Conservation (phyloP, 495 filamentous ascomycete genomes). For the Aspergillus homomorphus region DNA sequence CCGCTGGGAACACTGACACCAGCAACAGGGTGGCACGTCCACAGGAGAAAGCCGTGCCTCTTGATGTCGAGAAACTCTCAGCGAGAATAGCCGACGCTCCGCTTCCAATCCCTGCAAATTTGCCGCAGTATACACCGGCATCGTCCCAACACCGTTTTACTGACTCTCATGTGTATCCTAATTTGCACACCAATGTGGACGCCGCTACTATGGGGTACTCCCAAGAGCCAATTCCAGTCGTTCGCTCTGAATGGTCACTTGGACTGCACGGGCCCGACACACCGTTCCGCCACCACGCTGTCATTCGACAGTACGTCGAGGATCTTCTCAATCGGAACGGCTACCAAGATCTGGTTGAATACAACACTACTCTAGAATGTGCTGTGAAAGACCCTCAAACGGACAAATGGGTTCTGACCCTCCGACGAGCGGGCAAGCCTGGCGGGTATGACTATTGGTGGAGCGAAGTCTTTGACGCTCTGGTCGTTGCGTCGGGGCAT, state of each 20-base stretch:
- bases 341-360: conserved; percentile 35
- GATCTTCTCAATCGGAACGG: conserved; percentile 34
- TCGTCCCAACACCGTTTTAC: conserved; percentile 44
- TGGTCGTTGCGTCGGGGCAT: conserved; percentile 79
- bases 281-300: conserved; percentile 38
- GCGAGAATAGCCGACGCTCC: conserved; percentile 48
- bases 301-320: conserved; percentile 40
- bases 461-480: conserved; percentile 58
- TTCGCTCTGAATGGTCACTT: conserved; percentile 36
- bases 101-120: conserved; percentile 39
- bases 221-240: conserved; percentile 32
- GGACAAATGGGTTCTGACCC: conserved; percentile 35
- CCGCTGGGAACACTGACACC: neutral
- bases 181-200: conserved; percentile 41
- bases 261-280: conserved; percentile 35
- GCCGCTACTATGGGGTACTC: conserved; percentile 41
- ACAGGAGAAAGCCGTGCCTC: conserved; percentile 26
- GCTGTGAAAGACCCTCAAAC: conserved; percentile 30
- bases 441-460: conserved; percentile 41
- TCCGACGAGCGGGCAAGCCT: conserved; percentile 29
- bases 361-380: conserved; percentile 41
- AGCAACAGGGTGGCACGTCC: conserved; percentile 41
- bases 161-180: conserved; percentile 43
- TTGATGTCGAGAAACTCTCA: conserved; percentile 41
- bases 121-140: conserved; percentile 47